phyloP scores from a whole-genome alignment of 495 filamentous ascomycete species.

The Darksidea phi region DNA sequence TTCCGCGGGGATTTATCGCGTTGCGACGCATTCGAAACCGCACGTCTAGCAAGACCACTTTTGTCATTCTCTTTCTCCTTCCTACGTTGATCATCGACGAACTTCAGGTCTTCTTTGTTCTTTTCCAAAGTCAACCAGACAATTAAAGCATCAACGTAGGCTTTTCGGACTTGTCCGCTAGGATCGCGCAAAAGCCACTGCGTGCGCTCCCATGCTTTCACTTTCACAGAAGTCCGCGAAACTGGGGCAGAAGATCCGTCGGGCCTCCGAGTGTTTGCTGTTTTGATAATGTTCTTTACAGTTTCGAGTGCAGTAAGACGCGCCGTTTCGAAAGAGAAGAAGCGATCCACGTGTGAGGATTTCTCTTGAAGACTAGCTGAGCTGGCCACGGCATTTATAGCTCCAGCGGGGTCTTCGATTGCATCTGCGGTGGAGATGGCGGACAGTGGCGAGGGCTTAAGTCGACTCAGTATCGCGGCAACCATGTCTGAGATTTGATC shows the following conservation, averaged over 20 bases:
- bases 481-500: conserved; percentile 94
- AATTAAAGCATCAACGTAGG: conserved; percentile 77
- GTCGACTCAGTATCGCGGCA: conserved; percentile 67
- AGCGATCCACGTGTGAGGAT: conserved; percentile 52
- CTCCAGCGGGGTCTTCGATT: conserved; percentile 43
- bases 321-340: conserved; percentile 71
- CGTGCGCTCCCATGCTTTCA: conserved; percentile 86
- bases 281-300: conserved; percentile 73
- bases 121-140: conserved; percentile 83
- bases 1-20: conserved; percentile 58
- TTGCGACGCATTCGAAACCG: conserved; percentile 65
- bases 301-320: conserved; percentile 75
- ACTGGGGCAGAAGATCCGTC: conserved; percentile 60
- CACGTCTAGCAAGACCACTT: conserved; percentile 57
- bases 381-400: conserved; percentile 43
- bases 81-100: conserved; percentile 55
- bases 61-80: conserved; percentile 42
- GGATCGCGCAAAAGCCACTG: conserved; percentile 82
- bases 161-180: conserved; percentile 70
- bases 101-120: conserved; percentile 61
- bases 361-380: conserved; percentile 49
- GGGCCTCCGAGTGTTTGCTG: conserved; percentile 67
- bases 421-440: conserved; percentile 40
- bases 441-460: conserved; percentile 61
- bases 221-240: conserved; percentile 67